Percentiles rank a stretch among this genome's conserved stretches.
phyloP scores from a whole-genome alignment of 805 yeast genomes.

The Saccharomycopsis sp. region DNA sequence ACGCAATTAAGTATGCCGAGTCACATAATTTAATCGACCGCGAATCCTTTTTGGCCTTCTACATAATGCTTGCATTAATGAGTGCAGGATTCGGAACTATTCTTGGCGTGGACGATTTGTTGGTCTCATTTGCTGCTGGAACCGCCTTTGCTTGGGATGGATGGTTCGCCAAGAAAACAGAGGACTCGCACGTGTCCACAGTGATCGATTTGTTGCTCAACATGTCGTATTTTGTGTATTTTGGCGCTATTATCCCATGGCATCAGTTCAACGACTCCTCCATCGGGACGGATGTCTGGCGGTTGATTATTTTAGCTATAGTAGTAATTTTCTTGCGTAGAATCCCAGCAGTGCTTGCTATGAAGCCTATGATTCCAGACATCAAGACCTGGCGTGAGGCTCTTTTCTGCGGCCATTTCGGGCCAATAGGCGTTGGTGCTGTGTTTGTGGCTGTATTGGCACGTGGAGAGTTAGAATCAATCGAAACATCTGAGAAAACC shows the following conservation, averaged over 20 bases:
- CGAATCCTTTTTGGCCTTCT: conserved; percentile 82
- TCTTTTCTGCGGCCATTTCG: conserved; percentile 88
- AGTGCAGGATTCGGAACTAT: conserved; percentile 89
- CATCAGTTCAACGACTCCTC: conserved; percentile 54
- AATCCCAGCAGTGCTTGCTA: conserved; percentile 69
- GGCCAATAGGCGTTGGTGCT: conserved; percentile 95
- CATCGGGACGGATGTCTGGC: conserved; percentile 71
- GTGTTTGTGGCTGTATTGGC: conserved; percentile 78
- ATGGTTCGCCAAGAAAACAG: conserved; percentile 74
- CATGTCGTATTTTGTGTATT: conserved; percentile 80
- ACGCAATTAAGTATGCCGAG: conserved; percentile 71
- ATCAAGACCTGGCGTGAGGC: conserved; percentile 92
- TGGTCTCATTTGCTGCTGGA: conserved; percentile 89
- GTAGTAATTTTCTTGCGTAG: conserved; percentile 71
- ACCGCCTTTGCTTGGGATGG: conserved; percentile 94
- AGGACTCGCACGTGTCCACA: conserved; percentile 80
- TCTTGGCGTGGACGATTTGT: conserved; percentile 81
- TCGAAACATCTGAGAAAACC: conserved; percentile 43
- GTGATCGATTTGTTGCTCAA: conserved; percentile 82
- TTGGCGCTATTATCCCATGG: conserved; percentile 93
- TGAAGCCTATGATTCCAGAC: conserved; percentile 80
- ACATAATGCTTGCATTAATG: conserved; percentile 71
- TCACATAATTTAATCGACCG: conserved; percentile 65
- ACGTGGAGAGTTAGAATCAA: conserved; percentile 58
- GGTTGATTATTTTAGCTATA: conserved; percentile 67